Percentiles rank a stretch among this genome's conserved stretches.
Conservation (phyloP, 345 rosid genomes). For the Citrus mangshanensis region DNA sequence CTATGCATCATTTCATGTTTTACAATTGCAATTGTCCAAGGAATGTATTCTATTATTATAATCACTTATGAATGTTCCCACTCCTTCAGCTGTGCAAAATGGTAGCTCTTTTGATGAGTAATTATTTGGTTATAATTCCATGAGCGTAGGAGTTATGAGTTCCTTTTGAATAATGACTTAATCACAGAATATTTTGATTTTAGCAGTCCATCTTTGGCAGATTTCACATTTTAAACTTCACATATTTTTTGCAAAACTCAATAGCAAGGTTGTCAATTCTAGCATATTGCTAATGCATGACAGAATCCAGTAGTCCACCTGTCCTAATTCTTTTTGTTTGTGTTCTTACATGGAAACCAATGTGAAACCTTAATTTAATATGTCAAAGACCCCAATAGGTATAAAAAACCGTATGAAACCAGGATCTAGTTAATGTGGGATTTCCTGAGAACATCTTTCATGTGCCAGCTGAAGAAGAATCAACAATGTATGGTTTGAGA, state of each 20-base stretch:
- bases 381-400: too few species aligned
- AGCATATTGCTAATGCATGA: background rate
- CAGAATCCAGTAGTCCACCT: too few species aligned
- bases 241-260: background rate
- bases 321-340: too few species aligned
- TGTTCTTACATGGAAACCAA: too few species aligned
- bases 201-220: background rate
- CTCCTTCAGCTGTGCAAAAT: background rate
- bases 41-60: background rate
- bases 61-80: background rate
- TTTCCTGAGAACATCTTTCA: too few species aligned
- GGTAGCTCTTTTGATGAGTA: background rate
- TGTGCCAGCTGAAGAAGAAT: too few species aligned
- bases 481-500: too few species aligned
- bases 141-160: background rate
- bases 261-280: background rate
- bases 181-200: background rate
- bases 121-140: background rate
- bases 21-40: background rate
- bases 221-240: background rate
- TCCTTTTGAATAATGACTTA: background rate
- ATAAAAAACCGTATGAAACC: too few species aligned
- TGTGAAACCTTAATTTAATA: too few species aligned
- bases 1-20: background rate
- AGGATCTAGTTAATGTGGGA: too few species aligned